Percentiles rank a stretch among this genome's conserved stretches.
Conservation (phyloP, 495 filamentous ascomycete species). For the Hypoxylon rickii region DNA sequence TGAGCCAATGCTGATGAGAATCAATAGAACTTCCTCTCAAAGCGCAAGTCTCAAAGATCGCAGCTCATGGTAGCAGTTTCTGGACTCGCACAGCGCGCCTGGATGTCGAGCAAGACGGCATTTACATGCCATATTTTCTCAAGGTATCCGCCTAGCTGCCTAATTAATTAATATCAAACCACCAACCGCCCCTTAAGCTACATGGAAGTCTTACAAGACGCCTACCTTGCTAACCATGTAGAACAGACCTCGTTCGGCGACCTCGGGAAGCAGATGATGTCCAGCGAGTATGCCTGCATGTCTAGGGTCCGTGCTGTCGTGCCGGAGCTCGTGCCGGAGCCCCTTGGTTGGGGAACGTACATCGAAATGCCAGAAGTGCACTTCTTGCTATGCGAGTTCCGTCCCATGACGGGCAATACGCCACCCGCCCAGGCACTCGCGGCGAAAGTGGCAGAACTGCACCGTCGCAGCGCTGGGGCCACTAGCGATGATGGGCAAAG, state of each 20-base stretch:
- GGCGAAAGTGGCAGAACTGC: conserved; percentile 11
- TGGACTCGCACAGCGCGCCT: conserved; percentile 27
- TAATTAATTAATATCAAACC: background rate
- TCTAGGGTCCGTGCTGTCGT: background rate
- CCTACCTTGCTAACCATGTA: background rate
- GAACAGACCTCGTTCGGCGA: conserved; percentile 11
- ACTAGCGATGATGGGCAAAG: background rate
- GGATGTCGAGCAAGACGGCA: conserved; percentile 2
- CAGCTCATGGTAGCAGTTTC: conserved; percentile 13
- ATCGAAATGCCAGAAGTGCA: conserved; percentile 7
- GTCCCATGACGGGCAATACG: conserved; percentile 8
- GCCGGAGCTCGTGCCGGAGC: conserved; percentile 8
- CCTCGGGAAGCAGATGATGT: conserved; percentile 14
- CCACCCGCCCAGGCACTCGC: conserved; percentile 3
- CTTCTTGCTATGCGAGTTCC: conserved; percentile 30
- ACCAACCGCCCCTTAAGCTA: too few species aligned
- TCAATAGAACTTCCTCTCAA: conserved; percentile 12
- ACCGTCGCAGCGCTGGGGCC: background rate
- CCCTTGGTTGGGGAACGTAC: conserved; percentile 14
- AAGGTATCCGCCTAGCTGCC: conserved; percentile 9
- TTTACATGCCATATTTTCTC: conserved; percentile 17
- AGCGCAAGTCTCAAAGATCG: background rate
- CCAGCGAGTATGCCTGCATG: conserved; percentile 19
- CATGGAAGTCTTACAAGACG: background rate
- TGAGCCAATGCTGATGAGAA: too few species aligned